These are phyloP conservation scores for Piedraia hortae DNA, from an alignment of 2,329 filamentous ascomycete genomes.

Conservation along the genomic window DNA sequence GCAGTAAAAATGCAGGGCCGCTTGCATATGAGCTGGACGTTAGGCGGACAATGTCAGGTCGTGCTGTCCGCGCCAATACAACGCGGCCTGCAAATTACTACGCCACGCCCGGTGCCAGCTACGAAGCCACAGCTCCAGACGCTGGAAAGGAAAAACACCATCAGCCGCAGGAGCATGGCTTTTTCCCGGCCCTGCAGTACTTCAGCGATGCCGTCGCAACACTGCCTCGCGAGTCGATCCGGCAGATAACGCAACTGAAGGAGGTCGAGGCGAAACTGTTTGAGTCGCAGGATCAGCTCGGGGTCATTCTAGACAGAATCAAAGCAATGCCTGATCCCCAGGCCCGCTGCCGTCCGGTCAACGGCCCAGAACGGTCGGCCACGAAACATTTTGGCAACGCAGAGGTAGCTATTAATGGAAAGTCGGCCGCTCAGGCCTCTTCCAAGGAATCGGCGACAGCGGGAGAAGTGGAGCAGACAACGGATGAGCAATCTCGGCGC, in stretches of 20 bases:
- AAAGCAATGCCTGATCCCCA: constrained; percentile 19
- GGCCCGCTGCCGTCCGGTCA: constrained; percentile 14
- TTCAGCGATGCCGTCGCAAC: constrained; percentile 85
- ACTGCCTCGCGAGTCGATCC: constrained; percentile 77
- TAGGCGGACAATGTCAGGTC: constrained; percentile 13
- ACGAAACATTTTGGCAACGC: too few relatives aligned
- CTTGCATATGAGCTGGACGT: too few relatives aligned
- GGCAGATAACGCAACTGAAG: constrained; percentile 84
- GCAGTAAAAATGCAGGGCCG: too few relatives aligned
- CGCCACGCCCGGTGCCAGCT: constrained; percentile 19
- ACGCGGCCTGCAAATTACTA: constrained; percentile 23
- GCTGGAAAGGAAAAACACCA: constrained; percentile 4
- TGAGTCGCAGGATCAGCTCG: constrained; percentile 57
- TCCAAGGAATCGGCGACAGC: constrained; percentile 6
- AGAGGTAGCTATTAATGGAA: constrained; percentile 5
- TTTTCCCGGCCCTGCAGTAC: constrained; percentile 39
- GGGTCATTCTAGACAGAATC: constrained; percentile 31
- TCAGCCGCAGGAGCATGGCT: constrained; percentile 19
- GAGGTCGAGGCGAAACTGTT: constrained; percentile 96
- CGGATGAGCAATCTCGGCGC: constrained; percentile 22
- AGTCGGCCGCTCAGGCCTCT: constrained; percentile 6
- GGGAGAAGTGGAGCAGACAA: constrained; percentile 10
- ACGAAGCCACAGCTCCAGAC: constrained; percentile 12
- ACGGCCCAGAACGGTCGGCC: too few relatives aligned
- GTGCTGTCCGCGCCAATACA: constrained; percentile 20